A percentile compares a stretch with the other conserved stretches of the same genome.
phyloP scores from a whole-genome alignment of 2,329 filamentous ascomycete species.

The Herpotrichia juniperi region DNA sequence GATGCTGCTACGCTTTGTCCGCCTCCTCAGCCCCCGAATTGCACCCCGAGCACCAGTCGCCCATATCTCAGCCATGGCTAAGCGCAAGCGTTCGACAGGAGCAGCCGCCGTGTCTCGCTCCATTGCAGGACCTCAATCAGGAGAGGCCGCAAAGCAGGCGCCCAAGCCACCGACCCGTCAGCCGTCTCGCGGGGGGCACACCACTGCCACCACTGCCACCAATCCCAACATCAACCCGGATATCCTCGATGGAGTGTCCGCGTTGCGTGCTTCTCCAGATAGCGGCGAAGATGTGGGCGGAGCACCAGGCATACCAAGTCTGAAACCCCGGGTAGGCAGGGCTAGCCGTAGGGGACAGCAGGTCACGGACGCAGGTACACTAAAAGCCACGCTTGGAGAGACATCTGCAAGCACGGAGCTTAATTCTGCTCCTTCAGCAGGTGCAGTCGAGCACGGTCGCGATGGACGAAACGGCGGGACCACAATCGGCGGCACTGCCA shows the following conservation, averaged over 20 bases:
- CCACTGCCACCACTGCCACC: constrained; percentile 17
- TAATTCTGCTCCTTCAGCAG: constrained; percentile 18
- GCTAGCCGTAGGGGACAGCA: constrained; percentile 11
- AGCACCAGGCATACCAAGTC: neutral
- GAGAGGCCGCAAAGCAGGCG: constrained; percentile 17
- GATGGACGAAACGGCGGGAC: constrained; percentile 15
- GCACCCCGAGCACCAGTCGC: constrained; percentile 22
- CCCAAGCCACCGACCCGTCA: constrained; percentile 30
- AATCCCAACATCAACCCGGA: constrained; percentile 47
- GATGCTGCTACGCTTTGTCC: constrained; percentile 34
- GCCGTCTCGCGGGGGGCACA: constrained; percentile 28
- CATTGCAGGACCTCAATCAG: constrained; percentile 27
- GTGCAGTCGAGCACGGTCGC: constrained; percentile 15
- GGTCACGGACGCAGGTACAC: constrained; percentile 12
- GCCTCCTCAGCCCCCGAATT: constrained; percentile 18
- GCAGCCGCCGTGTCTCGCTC: constrained; percentile 25
- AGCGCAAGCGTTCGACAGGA: constrained; percentile 37
- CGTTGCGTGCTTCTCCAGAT: constrained; percentile 52
- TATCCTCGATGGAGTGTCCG: constrained; percentile 49
- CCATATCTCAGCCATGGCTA: constrained; percentile 29
- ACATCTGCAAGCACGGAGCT: constrained; percentile 23
- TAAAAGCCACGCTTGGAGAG: constrained; percentile 18
- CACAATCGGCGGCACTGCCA: constrained; percentile 10
- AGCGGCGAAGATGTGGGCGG: constrained; percentile 31
- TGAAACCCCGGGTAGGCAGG: constrained; percentile 12